phyloP scores from a whole-genome alignment of 306 rosid species.

The Casuarina cunninghamiana region DNA sequence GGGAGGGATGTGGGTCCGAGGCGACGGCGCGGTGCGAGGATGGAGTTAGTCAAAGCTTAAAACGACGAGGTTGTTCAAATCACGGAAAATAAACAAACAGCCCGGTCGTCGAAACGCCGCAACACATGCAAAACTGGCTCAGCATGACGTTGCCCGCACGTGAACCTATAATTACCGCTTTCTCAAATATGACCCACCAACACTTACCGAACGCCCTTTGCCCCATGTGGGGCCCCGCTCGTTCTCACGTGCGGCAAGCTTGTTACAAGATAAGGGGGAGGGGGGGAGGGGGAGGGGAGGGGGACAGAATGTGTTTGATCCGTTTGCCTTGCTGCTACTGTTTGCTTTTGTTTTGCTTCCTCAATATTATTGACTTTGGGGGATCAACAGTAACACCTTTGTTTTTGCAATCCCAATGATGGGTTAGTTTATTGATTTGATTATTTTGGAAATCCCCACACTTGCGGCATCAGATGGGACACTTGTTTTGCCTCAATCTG shows the following conservation, averaged over 20 bases:
- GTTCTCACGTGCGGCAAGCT: slow-evolving; percentile 64
- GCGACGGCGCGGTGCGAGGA: neutral
- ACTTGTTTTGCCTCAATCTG: slow-evolving; percentile 19
- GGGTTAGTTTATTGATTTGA: neutral
- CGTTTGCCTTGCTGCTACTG: slow-evolving; percentile 15
- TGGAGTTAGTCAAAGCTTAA: neutral
- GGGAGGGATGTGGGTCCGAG: neutral
- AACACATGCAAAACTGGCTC: slow-evolving; percentile 46
- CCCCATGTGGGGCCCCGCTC: slow-evolving; percentile 35
- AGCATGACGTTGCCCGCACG: slow-evolving; percentile 67
- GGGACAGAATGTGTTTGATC: slow-evolving; percentile 41
- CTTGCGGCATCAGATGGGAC: slow-evolving; percentile 46
- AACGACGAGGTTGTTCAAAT: slow-evolving; percentile 2
- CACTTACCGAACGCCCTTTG: neutral
- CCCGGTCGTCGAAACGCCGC: slow-evolving; percentile 64
- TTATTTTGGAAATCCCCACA: slow-evolving; percentile 38
- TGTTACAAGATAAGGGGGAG: neutral
- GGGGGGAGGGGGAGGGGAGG: neutral
- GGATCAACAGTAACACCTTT: slow-evolving; percentile 27
- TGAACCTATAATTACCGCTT: slow-evolving; percentile 38
- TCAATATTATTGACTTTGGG: slow-evolving; percentile 39
- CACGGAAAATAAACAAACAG: slow-evolving; percentile 35
- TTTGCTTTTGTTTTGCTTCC: slow-evolving; percentile 29
- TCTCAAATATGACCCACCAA: neutral
- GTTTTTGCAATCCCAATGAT: slow-evolving; percentile 46